Evolutionary conservation across 495 filamentous ascomycete species (phyloP).

Genomic region (Penicillium pancosmium): DNA sequence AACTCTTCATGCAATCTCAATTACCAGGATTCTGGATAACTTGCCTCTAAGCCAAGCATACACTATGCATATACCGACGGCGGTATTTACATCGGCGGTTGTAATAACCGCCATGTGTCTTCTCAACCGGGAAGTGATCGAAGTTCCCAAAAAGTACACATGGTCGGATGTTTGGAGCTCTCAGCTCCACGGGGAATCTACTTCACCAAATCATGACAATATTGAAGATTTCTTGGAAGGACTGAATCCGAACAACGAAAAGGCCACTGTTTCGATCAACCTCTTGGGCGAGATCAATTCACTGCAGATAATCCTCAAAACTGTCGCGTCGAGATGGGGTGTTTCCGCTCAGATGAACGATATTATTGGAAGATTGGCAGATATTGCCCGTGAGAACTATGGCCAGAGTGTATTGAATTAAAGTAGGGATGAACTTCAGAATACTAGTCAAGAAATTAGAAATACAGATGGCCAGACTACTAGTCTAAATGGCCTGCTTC

Average conservation of each 20-base stretch:
- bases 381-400: background rate
- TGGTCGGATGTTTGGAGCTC: constrained; percentile 10
- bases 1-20: constrained; percentile 13
- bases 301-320: constrained; percentile 13
- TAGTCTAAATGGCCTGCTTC: too few species aligned
- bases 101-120: constrained; percentile 15
- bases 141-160: constrained; percentile 4
- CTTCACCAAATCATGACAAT: background rate
- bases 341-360: constrained; percentile 18
- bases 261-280: background rate
- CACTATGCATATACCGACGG: constrained; percentile 18
- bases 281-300: constrained; percentile 18
- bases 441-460: too few species aligned
- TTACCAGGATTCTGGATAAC: constrained; percentile 16
- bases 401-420: background rate
- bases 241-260: background rate
- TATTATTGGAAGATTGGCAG: constrained; percentile 7
- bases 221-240: background rate
- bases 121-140: constrained; percentile 3
- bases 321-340: constrained; percentile 16
- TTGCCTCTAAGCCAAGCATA: constrained; percentile 17
- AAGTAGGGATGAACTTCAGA: too few species aligned
- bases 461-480: too few species aligned
- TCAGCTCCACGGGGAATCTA: background rate
- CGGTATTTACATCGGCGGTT: constrained; percentile 21